These are phyloP conservation scores for Neurospora tetraspora DNA, from an alignment of 495 filamentous ascomycete species.

Conservation along the genomic window DNA sequence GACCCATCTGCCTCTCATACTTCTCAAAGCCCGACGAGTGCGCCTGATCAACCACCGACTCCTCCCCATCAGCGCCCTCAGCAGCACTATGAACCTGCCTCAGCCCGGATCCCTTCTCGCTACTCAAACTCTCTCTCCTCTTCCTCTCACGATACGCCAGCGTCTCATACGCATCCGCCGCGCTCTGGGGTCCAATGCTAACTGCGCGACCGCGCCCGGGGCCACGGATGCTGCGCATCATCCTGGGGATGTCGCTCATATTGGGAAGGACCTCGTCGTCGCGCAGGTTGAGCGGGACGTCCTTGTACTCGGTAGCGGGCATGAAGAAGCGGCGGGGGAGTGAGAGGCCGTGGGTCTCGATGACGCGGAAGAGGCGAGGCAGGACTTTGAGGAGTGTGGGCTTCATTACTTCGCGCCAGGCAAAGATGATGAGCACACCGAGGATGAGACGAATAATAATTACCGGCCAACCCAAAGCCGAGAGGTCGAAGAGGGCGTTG, in stretches of 20 bases:
- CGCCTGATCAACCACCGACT: neutral
- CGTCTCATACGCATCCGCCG: slow-evolving; percentile 91
- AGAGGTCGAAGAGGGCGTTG: slow-evolving; percentile 46
- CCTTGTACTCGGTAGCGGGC: slow-evolving; percentile 80
- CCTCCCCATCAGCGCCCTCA: slow-evolving; percentile 8
- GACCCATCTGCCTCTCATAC: slow-evolving; percentile 40
- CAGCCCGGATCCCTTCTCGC: slow-evolving; percentile 10
- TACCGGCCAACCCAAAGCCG: slow-evolving; percentile 47
- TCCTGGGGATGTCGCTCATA: slow-evolving; percentile 68
- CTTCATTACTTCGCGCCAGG: slow-evolving; percentile 83
- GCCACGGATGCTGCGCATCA: slow-evolving; percentile 71
- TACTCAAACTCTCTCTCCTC: slow-evolving; percentile 59
- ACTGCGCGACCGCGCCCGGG: slow-evolving; percentile 68
- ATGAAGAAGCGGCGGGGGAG: slow-evolving; percentile 84
- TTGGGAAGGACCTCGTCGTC: slow-evolving; percentile 82
- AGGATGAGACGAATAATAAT: slow-evolving; percentile 57
- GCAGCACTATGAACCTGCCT: slow-evolving; percentile 10
- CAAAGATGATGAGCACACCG: slow-evolving; percentile 74
- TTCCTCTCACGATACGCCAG: slow-evolving; percentile 82
- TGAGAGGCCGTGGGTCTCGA: slow-evolving; percentile 67
- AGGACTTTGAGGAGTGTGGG: slow-evolving; percentile 65
- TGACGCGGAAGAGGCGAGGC: slow-evolving; percentile 76
- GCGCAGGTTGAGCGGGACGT: slow-evolving; percentile 64
- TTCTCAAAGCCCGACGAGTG: slow-evolving; percentile 22
- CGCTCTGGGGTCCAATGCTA: slow-evolving; percentile 88